A percentile compares a stretch with the other conserved stretches of the same genome.
phyloP scores from a whole-genome alignment of 164 flowering plant species.

The Nymphaea colorata region DNA sequence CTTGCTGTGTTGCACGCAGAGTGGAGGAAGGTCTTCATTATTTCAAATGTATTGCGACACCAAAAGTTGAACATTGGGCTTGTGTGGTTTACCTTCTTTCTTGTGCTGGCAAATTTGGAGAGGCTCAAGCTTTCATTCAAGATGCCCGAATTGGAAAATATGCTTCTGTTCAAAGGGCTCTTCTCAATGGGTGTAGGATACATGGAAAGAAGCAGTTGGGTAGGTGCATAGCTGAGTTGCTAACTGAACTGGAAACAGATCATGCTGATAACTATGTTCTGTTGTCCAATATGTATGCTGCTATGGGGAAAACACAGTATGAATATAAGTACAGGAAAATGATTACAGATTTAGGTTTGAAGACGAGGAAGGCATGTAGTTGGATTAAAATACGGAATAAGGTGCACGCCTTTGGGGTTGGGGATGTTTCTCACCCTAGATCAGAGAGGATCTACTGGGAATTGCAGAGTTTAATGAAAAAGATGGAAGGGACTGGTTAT shows the following conservation, averaged over 20 bases:
- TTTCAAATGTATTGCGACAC: conserved; percentile 35
- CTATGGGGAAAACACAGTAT: conserved; percentile 28
- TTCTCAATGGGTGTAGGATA: conserved; percentile 53
- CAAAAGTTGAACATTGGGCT: conserved; percentile 30
- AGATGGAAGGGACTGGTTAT: conserved; percentile 21
- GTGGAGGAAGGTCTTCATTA: conserved; percentile 40
- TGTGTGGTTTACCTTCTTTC: conserved; percentile 45
- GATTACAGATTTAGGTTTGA: conserved; percentile 49
- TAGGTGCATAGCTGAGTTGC: conserved; percentile 32
- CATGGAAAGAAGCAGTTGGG: conserved; percentile 24
- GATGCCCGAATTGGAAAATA: conserved; percentile 17
- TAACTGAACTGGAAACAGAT: conserved; percentile 47
- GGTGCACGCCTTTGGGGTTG: conserved; percentile 64
- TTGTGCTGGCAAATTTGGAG: conserved; percentile 35
- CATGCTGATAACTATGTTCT: conserved; percentile 51
- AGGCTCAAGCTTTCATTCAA: conserved; percentile 39
- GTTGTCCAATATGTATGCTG: conserved; percentile 46
- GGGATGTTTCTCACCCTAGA: conserved; percentile 64
- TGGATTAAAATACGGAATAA: conserved; percentile 59
- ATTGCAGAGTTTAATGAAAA: conserved; percentile 31
- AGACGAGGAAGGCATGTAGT: conserved; percentile 40
- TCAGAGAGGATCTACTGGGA: conserved; percentile 45
- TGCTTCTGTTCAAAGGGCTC: conserved; percentile 33
- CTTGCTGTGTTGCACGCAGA: conserved; percentile 39
- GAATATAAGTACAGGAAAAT: conserved; percentile 22